These are phyloP conservation scores for Tephrocybe sp. DNA, from an alignment of 768 basidiomycete genomes.

Conservation along the genomic window DNA sequence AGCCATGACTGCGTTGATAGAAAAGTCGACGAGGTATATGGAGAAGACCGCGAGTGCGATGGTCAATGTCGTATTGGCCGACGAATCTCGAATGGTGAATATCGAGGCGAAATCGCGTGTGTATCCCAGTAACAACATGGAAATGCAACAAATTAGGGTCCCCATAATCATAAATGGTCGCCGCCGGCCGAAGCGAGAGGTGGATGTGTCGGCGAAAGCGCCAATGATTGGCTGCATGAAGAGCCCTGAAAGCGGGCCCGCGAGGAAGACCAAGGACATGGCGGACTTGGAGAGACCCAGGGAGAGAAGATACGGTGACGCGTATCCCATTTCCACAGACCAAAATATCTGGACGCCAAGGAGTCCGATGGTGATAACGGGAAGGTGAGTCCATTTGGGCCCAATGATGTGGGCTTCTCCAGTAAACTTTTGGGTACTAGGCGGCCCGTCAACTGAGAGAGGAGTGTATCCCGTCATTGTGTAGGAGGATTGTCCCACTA, in stretches of 20 bases:
- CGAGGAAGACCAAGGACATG: slow-evolving; percentile 91
- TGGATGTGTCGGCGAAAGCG: slow-evolving; percentile 83
- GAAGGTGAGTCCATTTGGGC: slow-evolving; percentile 65
- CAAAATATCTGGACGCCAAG: slow-evolving; percentile 88
- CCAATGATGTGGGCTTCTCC: slow-evolving; percentile 65
- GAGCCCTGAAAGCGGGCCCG: slow-evolving; percentile 88
- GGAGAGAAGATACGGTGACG: slow-evolving; percentile 85
- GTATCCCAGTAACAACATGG: slow-evolving; percentile 84
- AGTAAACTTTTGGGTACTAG: slow-evolving; percentile 11
- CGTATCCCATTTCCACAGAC: slow-evolving; percentile 95
- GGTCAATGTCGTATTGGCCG: slow-evolving; percentile 64
- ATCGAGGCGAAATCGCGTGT: slow-evolving; percentile 65
- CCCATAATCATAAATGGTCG: slow-evolving; percentile 84
- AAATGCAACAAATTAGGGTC: slow-evolving; percentile 60
- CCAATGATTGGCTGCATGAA: slow-evolving; percentile 91
- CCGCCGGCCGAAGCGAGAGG: slow-evolving; percentile 80
- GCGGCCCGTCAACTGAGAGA: slow-evolving; percentile 1
- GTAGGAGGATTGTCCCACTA: background rate
- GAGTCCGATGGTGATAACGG: slow-evolving; percentile 74
- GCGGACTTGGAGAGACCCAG: slow-evolving; percentile 84
- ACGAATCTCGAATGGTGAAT: slow-evolving; percentile 32
- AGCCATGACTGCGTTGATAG: slow-evolving; percentile 73
- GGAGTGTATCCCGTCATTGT: slow-evolving; percentile 14
- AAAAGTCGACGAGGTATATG: slow-evolving; percentile 57
- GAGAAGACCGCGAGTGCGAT: slow-evolving; percentile 71